Evolutionary conservation across 1,139 yeast species (phyloP), one percentile per base, ranked within the genome.

Genomic region (Candida sanyaensis): DNA sequence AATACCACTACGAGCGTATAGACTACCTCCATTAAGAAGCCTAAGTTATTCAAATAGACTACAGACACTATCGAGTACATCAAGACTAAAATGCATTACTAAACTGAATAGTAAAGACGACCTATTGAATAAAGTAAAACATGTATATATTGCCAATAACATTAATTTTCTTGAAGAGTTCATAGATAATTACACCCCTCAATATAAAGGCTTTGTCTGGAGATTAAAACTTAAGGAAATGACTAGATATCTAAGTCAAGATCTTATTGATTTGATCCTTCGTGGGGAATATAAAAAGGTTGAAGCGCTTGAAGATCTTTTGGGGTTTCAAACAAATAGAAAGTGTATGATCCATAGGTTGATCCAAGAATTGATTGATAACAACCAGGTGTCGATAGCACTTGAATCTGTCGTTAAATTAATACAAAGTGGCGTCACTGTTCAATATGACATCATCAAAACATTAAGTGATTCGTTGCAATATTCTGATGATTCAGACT

Each of bases 341-440:
- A 27, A 23, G n/a, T 5, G 11, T 24, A 6, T 26, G 17, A 21
- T 36, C 2, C 29, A 36, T 24, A 27, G 28, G 8, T 24, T 24
- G 29, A 36, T 36, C 6, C 28, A 12, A 11, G 39, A 36, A 36
- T 13, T 36, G 4, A 21, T 36, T 7, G 29, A 24, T 26, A 36
- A 27, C 5, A 36, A 36, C 7, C n/a, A n/a, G 7, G 5, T 36
- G 4, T 17, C 12, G 3, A 12, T n/a, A 11, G 29, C 39, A n/a
- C 24, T 40, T 27, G 30, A 34, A n/a, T 42, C 37, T 30, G 11
- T 43, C 10, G 24, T 50, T 4, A 37, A 41, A 36, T 42, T 33
- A 27, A 4, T 45, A 8, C 10, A 26, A 10, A 41, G 37, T 27
- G 34, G 12, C 4, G 32, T 41, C 7, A 9, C 4, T 10, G 37